Evolutionary conservation across 148 eudicot genomes (phyloP).

Genomic region (Limonium bicolor): DNA sequence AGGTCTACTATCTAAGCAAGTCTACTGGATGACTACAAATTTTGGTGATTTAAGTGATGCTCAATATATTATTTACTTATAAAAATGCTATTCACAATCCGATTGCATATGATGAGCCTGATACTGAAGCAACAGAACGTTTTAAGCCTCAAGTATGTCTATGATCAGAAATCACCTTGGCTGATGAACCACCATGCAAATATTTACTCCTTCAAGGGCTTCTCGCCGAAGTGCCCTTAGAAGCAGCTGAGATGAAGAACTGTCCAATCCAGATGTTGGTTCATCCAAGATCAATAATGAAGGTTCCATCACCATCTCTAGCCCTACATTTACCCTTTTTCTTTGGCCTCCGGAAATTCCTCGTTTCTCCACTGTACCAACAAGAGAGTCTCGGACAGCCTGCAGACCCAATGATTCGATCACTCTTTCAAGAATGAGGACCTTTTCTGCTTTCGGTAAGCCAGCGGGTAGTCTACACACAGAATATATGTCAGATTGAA

Average conservation of each 20-base stretch:
- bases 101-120: too few relatives aligned
- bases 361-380: constrained; percentile 78
- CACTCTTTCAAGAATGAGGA: constrained; percentile 62
- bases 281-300: constrained; percentile 69
- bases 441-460: constrained; percentile 54
- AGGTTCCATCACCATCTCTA: constrained; percentile 90
- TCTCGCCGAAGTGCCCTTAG: constrained; percentile 85
- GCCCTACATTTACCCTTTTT: constrained; percentile 74
- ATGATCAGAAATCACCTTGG: constrained; percentile 37
- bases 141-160: background rate
- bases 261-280: constrained; percentile 80
- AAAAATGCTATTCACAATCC: too few relatives aligned
- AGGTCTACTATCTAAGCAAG: too few relatives aligned
- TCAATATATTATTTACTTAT: too few relatives aligned
- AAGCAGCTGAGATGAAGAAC: constrained; percentile 59
- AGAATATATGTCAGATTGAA: too few relatives aligned
- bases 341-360: constrained; percentile 88
- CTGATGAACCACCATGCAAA: constrained; percentile 81
- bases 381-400: constrained; percentile 49
- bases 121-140: too few relatives aligned
- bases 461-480: constrained; percentile 47
- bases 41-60: too few relatives aligned
- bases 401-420: constrained; percentile 63
- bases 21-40: too few relatives aligned
- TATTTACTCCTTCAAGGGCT: constrained; percentile 75